Conservation (phyloP, 1,139 yeast species). For the Lodderomyces jiufengensis region DNA sequence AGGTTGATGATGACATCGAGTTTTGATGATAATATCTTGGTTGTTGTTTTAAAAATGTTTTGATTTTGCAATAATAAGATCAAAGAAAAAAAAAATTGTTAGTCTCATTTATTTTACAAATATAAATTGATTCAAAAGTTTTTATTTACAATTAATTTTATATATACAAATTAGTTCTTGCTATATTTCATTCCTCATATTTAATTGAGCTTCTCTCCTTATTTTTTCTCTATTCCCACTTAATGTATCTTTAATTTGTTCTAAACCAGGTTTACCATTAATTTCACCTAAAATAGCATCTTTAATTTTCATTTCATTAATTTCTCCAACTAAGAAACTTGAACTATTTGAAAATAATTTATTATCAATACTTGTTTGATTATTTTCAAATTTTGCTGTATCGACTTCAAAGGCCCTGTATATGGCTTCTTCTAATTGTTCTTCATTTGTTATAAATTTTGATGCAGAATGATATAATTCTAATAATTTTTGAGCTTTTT, state of each 20-base stretch:
- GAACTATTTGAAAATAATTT: conserved; percentile 22
- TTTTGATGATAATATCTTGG: neutral
- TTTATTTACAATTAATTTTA: neutral
- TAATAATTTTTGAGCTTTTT: conserved; percentile 54
- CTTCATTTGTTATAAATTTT: conserved; percentile 62
- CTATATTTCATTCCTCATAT: conserved; percentile 8
- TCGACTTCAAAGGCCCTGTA: conserved; percentile 53
- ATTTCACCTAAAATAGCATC: conserved; percentile 38
- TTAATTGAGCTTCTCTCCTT: conserved; percentile 35
- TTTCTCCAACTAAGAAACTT: conserved; percentile 25
- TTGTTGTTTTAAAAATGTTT: conserved; percentile 1
- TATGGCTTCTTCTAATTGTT: conserved; percentile 55
- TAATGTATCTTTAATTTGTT: conserved; percentile 39
- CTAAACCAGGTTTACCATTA: conserved; percentile 46
- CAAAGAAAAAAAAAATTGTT: no score
- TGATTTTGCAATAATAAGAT: conserved; percentile 1
- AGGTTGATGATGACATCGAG: conserved; percentile 1
- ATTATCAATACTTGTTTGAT: conserved; percentile 33
- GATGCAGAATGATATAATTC: conserved; percentile 71
- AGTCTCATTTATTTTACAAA: no score
- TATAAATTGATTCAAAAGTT: no score
- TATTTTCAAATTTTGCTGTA: conserved; percentile 35
- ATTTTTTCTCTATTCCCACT: conserved; percentile 35
- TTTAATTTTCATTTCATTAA: conserved; percentile 32
- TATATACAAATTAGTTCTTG: neutral